Conservation (phyloP, 805 yeast species). For the Saccharomycopsis microspora region DNA sequence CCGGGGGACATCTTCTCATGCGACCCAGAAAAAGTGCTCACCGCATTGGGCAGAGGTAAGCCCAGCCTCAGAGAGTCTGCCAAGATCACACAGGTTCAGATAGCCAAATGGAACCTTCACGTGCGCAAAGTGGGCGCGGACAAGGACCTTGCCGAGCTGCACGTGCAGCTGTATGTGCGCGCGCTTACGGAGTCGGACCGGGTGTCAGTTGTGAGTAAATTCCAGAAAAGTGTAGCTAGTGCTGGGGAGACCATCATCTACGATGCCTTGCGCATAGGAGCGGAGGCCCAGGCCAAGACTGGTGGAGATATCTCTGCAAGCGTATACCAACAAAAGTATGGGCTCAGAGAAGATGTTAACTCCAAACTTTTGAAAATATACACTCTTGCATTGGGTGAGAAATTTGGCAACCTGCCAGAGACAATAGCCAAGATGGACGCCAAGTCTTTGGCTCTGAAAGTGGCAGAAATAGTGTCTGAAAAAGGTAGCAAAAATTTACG, state of each 20-base stretch:
- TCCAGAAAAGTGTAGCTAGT: conserved; percentile 29
- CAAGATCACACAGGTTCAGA: conserved; percentile 60
- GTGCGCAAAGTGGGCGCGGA: conserved; percentile 33
- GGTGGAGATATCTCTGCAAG: conserved; percentile 20
- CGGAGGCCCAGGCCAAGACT: conserved; percentile 25
- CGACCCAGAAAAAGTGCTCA: conserved; percentile 72
- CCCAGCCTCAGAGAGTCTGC: conserved; percentile 64
- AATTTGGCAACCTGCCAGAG: neutral
- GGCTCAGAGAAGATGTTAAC: conserved; percentile 1
- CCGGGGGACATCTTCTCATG: conserved; percentile 86
- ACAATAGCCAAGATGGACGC: conserved; percentile 5
- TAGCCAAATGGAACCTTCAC: conserved; percentile 64
- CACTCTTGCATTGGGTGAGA: conserved; percentile 2
- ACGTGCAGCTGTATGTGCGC: conserved; percentile 6
- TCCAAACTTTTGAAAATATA: conserved; percentile 10
- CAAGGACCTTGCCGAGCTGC: conserved; percentile 39
- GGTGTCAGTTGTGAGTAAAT: conserved; percentile 21
- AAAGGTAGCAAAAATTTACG: conserved; percentile 18
- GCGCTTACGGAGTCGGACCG: conserved; percentile 22
- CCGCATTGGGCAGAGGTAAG: conserved; percentile 76
- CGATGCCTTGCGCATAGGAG: conserved; percentile 17
- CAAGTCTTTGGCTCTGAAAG: conserved; percentile 8
- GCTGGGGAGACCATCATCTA: conserved; percentile 20
- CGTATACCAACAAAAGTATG: conserved; percentile 12
- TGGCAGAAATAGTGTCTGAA: conserved; percentile 2